Conservation (phyloP, 768 basidiomycete genomes). For the Exidia glandulosa region DNA sequence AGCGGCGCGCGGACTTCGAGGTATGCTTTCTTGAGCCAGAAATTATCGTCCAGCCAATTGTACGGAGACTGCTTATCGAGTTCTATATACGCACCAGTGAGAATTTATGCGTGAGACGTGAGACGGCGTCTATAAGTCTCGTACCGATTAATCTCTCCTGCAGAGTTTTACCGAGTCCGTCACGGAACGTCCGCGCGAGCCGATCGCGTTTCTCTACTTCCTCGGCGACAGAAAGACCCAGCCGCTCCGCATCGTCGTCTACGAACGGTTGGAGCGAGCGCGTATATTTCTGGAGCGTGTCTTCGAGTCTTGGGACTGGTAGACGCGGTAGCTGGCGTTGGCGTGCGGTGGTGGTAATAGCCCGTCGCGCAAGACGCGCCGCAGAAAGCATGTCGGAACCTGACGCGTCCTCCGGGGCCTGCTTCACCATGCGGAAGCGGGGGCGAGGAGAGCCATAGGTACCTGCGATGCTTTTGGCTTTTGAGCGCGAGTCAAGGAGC, state of each 20-base stretch:
- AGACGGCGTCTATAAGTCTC: too few species aligned
- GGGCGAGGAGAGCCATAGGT: not conserved
- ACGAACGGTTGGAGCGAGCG: constrained; percentile 70
- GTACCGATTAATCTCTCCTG: constrained; percentile 68
- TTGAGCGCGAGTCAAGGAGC: not conserved
- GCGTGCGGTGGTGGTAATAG: not conserved
- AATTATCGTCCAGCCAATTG: constrained; percentile 92
- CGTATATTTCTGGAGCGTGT: constrained; percentile 69
- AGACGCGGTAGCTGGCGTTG: constrained; percentile 44
- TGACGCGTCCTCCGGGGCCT: not conserved
- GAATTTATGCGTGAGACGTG: too few species aligned
- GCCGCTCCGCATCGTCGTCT: constrained; percentile 56
- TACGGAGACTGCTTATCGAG: constrained; percentile 73
- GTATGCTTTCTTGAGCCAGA: constrained; percentile 85
- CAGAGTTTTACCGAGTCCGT: constrained; percentile 52
- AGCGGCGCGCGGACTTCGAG: constrained; percentile 80
- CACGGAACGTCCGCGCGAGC: constrained; percentile 59
- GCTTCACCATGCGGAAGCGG: not conserved
- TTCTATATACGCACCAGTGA: constrained; percentile 28
- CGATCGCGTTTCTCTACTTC: constrained; percentile 45
- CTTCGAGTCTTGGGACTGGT: constrained; percentile 69
- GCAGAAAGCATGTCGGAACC: not conserved
- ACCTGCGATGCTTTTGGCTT: not conserved
- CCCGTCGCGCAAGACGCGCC: not conserved
- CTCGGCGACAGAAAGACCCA: constrained; percentile 37